Conservation (phyloP, 1,284 basidiomycete species). For the Cutaneotrichosporon arboriforme region DNA sequence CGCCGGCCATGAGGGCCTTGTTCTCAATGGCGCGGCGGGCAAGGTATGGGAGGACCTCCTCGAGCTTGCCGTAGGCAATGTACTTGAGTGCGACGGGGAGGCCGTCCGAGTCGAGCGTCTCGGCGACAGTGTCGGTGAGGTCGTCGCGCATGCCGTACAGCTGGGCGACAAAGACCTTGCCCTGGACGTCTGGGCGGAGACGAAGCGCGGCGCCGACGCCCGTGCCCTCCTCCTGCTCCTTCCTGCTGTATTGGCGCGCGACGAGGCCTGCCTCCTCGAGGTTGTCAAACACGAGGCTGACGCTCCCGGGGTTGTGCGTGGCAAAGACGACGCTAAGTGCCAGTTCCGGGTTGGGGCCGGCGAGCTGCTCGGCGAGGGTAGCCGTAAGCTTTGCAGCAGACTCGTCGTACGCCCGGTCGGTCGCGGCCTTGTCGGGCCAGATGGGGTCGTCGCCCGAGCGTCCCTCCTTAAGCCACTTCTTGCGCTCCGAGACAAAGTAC, state of each 20-base stretch:
- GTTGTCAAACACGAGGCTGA: constrained; percentile 58
- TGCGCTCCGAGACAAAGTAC: constrained; percentile 71
- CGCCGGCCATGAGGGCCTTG: constrained; percentile 58
- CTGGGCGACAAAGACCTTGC: constrained; percentile 72
- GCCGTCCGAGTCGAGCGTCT: constrained; percentile 53
- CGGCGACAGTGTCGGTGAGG: constrained; percentile 64
- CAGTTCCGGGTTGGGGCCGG: constrained; percentile 48
- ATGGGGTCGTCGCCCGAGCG: constrained; percentile 47
- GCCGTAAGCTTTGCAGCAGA: constrained; percentile 61
- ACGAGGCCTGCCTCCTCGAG: constrained; percentile 61
- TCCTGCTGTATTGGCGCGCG: neutral
- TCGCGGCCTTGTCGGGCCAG: constrained; percentile 55
- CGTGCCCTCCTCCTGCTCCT: neutral
- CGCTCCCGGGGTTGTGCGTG: constrained; percentile 74
- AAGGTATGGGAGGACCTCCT: constrained; percentile 70
- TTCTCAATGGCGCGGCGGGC: constrained; percentile 73
- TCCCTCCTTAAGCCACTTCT: constrained; percentile 40
- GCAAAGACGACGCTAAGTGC: constrained; percentile 71
- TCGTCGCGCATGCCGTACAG: constrained; percentile 83
- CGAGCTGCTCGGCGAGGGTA: constrained; percentile 42
- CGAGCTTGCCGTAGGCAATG: constrained; percentile 75
- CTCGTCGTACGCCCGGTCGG: constrained; percentile 72
- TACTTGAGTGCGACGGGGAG: constrained; percentile 76
- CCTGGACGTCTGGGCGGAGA: constrained; percentile 30
- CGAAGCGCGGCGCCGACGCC: neutral